Evolutionary conservation across 2,329 filamentous ascomycete species (phyloP).

Genomic region (Fusarium chaquense): DNA sequence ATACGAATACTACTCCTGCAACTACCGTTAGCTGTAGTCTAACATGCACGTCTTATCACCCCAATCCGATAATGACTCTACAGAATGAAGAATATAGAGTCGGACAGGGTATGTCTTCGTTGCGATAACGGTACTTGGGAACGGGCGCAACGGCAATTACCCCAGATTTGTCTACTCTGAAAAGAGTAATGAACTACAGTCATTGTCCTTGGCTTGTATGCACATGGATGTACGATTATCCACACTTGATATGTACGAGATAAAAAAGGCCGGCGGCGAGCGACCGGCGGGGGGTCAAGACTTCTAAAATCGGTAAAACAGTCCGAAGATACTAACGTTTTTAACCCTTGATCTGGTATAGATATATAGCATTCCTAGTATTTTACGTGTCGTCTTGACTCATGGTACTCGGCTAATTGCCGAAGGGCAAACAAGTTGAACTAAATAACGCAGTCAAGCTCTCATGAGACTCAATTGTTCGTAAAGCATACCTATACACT

Average conservation of each 20-base stretch:
- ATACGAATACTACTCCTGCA: not conserved
- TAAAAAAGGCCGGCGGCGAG: constrained; percentile 32
- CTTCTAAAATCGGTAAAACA: constrained; percentile 1
- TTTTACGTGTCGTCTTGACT: constrained; percentile 40
- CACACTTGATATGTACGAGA: constrained; percentile 3
- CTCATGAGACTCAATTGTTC: not conserved
- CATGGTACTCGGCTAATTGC: constrained; percentile 7
- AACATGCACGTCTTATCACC: not conserved
- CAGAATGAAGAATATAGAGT: constrained; percentile 4
- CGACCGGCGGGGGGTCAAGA: constrained; percentile 23
- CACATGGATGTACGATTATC: not conserved
- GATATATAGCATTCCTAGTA: not conserved
- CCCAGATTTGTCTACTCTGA: constrained; percentile 26
- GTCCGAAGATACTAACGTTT: not conserved
- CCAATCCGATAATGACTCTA: constrained; percentile 15
- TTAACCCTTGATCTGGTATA: not conserved
- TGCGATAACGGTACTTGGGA: constrained; percentile 34
- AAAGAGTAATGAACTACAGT: constrained; percentile 18
- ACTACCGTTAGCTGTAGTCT: not conserved
- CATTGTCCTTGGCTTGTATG: not conserved
- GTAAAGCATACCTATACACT: not conserved
- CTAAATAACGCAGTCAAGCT: constrained; percentile 1
- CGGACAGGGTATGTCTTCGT: not conserved
- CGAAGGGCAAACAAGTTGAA: not conserved
- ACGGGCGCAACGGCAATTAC: constrained; percentile 24